Evolutionary conservation across 176 grass and related monocot species (phyloP).

Genomic region (Lolium multiflorum): DNA sequence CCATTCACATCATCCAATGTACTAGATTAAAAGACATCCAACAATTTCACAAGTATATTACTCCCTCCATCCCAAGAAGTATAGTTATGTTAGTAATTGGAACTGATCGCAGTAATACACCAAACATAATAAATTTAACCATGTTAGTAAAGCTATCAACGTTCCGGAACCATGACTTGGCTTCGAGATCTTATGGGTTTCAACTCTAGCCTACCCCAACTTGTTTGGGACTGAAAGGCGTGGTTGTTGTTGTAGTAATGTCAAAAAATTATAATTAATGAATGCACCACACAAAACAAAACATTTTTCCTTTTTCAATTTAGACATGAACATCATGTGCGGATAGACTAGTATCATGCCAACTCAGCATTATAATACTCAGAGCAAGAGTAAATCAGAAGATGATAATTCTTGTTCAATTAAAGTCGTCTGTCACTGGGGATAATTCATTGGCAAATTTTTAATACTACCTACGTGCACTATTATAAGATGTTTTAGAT

Average conservation of each 20-base stretch:
- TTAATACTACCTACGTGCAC: background rate
- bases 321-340: background rate
- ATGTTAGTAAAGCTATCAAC: too few relatives aligned
- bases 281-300: conserved; percentile 2
- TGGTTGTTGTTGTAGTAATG: too few relatives aligned
- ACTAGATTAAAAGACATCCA: background rate
- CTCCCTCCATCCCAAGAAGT: too few relatives aligned
- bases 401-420: background rate
- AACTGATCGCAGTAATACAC: background rate
- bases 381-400: background rate
- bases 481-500: too few relatives aligned
- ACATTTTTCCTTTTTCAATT: background rate
- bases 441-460: background rate
- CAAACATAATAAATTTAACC: background rate
- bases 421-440: background rate
- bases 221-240: too few relatives aligned
- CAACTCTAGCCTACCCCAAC: too few relatives aligned
- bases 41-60: background rate
- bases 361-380: conserved; percentile 18
- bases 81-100: background rate
- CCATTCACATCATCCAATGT: background rate
- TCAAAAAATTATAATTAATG: background rate
- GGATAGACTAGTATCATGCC: background rate
- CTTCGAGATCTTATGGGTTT: too few relatives aligned
- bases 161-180: too few relatives aligned